Evolutionary conservation across 2,329 filamentous ascomycete genomes (phyloP), one percentile per base, ranked within the genome.

Genomic region (Clonostachys byssicola): DNA sequence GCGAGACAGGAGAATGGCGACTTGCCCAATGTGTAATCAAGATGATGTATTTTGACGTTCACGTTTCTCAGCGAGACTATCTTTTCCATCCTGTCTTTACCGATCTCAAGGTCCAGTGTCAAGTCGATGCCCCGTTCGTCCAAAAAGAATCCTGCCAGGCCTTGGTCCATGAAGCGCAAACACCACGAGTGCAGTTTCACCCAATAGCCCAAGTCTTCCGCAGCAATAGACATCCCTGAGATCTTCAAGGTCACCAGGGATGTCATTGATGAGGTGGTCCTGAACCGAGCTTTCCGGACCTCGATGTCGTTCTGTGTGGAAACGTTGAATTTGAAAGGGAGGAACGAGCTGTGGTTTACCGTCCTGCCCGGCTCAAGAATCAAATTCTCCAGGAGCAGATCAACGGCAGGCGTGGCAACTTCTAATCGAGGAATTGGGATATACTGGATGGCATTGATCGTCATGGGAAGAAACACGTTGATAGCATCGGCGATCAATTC

Each of bases 341-440:
- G 75, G 72, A 97, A 97, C 0, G 92, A 96, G 4, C 87, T 89
- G 51, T 86, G 73, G 62, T 96, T 92, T 57, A 95, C 77, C 0
- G 90, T 95, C 48, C 77, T 77, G 7, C 92, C 92, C 0, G 92
- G 92, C 60, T 96, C 89, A 34, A 97, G 76, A 50, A 97, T 87
- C 34, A 97, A 74, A 53, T 95, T 96, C 61, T 97, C 92, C 3
- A 97, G 71, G 1, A 97, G 72, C 6, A 97, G 78, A 56, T 96
- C 92, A 47, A 95, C 75, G 34, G 88, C 83, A 0, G 91, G 92
- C 5, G 86, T 87, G 1, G 89, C 87, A 6, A 96, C 74, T 64
- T 96, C 92, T n/a, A 96, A 67, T 5, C 92, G 85, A 1, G 92
- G 92, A 45, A 97, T 94, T 0, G 92, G 92, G 5, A 97, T 72